Conservation (phyloP, 2,329 filamentous ascomycete genomes). For the Grosmannia serpens region DNA sequence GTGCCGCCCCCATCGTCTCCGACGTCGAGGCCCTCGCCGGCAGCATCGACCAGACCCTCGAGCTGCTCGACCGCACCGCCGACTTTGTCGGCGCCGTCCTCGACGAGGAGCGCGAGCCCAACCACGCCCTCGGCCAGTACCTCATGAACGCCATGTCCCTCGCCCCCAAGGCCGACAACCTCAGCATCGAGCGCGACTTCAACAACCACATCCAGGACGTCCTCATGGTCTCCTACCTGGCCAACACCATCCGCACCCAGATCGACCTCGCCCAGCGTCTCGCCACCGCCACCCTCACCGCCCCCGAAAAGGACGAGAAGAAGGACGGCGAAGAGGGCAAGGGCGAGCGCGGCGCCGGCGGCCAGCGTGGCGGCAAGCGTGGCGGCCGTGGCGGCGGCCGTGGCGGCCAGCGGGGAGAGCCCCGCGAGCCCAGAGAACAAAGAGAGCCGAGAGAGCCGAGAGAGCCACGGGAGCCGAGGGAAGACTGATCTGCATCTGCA, state of each 20-base stretch:
- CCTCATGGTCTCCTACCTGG: constrained; percentile 92
- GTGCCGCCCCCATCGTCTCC: constrained; percentile 62
- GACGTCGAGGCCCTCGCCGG: constrained; percentile 85
- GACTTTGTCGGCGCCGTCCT: constrained; percentile 89
- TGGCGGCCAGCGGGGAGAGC: constrained; percentile 37
- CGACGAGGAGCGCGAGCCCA: constrained; percentile 84
- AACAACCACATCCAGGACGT: constrained; percentile 99
- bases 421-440: constrained; percentile 35
- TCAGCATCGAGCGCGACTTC: constrained; percentile 93
- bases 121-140: constrained; percentile 86
- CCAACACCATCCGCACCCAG: constrained; percentile 97
- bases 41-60: constrained; percentile 76
- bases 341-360: constrained; percentile 30
- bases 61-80: constrained; percentile 80
- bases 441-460: constrained; percentile 7
- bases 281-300: constrained; percentile 58
- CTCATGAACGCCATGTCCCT: constrained; percentile 87
- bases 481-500: constrained; percentile 11
- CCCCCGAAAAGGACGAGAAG: constrained; percentile 29
- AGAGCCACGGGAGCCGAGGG: constrained; percentile 25
- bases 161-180: constrained; percentile 84
- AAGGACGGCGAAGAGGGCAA: constrained; percentile 26
- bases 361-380: constrained; percentile 22
- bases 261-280: constrained; percentile 95
- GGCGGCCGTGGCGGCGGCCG: constrained; percentile 29